Evolutionary conservation across 1,139 yeast species (phyloP).

Genomic region (Saccharomycopsis crataegensis): DNA sequence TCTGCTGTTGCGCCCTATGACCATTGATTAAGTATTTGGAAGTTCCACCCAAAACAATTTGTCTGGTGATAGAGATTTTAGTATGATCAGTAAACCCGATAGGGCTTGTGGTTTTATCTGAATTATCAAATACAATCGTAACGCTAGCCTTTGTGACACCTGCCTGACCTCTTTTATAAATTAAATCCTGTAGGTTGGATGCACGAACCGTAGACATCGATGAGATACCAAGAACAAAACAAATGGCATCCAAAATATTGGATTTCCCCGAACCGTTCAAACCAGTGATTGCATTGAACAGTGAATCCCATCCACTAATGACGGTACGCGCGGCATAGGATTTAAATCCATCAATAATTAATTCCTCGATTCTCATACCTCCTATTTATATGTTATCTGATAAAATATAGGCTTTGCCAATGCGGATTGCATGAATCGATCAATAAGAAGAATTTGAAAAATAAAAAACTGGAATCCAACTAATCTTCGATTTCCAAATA

Average conservation of each 20-base stretch:
- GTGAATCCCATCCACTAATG: conserved; percentile 90
- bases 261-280: conserved; percentile 97
- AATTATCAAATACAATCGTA: conserved; percentile 87
- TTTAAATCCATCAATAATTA: conserved; percentile 95
- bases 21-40: conserved; percentile 93
- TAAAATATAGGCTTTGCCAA: not conserved
- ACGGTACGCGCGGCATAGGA: conserved; percentile 97
- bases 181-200: conserved; percentile 83
- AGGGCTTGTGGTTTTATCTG: conserved; percentile 70
- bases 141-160: conserved; percentile 97
- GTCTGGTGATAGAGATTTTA: conserved; percentile 88
- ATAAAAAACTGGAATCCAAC: not conserved
- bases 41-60: conserved; percentile 83
- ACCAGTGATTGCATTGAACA: conserved; percentile 96
- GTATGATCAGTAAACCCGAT: conserved; percentile 78
- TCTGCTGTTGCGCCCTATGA: conserved; percentile 92
- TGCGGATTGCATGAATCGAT: not conserved
- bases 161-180: conserved; percentile 95
- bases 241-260: conserved; percentile 90
- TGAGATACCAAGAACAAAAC: conserved; percentile 96
- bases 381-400: not conserved
- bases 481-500: no score
- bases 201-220: conserved; percentile 94
- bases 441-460: not conserved
- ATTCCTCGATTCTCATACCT: conserved; percentile 84